Percentiles rank a stretch among this genome's conserved stretches.
Evolutionary conservation across 2,329 filamentous ascomycete genomes (phyloP).

Genomic region (Stenocarpella maydis): DNA sequence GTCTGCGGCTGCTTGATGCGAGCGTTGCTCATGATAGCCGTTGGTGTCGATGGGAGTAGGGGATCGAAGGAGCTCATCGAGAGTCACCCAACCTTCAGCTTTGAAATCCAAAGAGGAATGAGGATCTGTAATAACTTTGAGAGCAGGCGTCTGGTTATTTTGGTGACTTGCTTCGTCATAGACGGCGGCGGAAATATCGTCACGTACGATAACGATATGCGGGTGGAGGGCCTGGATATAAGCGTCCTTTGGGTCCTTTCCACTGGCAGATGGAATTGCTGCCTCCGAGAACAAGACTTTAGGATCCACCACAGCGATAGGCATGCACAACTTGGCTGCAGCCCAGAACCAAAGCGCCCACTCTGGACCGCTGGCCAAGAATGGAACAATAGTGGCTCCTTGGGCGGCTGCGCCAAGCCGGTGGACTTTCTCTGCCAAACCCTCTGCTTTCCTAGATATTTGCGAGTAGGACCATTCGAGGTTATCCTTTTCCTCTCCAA

Average conservation of each 20-base stretch:
- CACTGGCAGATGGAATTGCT: neutral
- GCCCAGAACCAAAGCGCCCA: conserved; percentile 2
- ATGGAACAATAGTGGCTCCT: neutral
- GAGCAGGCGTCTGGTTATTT: neutral
- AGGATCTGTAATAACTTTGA: neutral
- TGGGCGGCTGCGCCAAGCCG: neutral
- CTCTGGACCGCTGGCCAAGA: conserved; percentile 3
- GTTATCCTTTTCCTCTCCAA: too few species aligned
- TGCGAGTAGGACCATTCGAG: neutral
- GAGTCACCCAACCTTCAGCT: neutral
- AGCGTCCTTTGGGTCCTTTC: neutral
- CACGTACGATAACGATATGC: neutral
- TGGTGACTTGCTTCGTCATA: neutral
- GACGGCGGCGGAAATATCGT: neutral
- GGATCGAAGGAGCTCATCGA: neutral
- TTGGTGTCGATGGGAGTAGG: neutral
- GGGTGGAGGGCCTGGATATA: neutral
- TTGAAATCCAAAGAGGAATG: neutral
- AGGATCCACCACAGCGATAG: neutral
- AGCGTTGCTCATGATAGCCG: neutral
- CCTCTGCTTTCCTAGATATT: neutral
- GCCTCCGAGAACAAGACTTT: neutral
- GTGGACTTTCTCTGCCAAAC: neutral
- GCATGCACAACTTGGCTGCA: conserved; percentile 7
- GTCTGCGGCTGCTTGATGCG: too few species aligned